A percentile compares a stretch with the other conserved stretches of the same genome.
Evolutionary conservation across 805 yeast genomes (phyloP).

Genomic region (Nakazawaea ishiwadae): DNA sequence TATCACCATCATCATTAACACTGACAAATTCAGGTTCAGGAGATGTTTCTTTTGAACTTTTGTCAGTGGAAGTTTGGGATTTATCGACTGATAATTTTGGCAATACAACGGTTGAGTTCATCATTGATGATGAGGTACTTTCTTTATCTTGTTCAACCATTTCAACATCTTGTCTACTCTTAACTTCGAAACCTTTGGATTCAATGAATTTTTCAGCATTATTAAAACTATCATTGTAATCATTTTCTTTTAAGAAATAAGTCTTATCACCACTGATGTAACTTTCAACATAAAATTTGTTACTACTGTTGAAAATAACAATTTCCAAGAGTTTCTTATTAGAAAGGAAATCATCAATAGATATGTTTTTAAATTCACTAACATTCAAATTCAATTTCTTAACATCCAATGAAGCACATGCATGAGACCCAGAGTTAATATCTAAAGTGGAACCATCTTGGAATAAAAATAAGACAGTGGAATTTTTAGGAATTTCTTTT

Average conservation of each 20-base stretch:
- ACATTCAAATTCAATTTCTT: conserved; percentile 4
- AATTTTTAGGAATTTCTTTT: conserved; percentile 4
- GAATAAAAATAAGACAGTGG: conserved; percentile 1
- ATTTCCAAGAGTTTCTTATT: neutral
- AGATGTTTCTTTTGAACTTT: neutral
- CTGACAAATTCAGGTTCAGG: conserved; percentile 11
- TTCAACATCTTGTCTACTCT: neutral
- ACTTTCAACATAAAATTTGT: conserved; percentile 5
- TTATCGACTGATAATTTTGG: conserved; percentile 7
- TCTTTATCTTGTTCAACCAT: neutral
- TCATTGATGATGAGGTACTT: neutral
- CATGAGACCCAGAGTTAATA: conserved; percentile 4
- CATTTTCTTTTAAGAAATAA: conserved; percentile 6
- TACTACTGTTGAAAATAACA: conserved; percentile 3
- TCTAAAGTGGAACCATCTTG: neutral
- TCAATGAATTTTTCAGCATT: conserved; percentile 2
- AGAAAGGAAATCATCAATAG: conserved; percentile 4
- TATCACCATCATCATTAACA: conserved; percentile 4
- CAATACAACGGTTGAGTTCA: conserved; percentile 11
- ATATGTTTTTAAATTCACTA: neutral
- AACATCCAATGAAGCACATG: conserved; percentile 1
- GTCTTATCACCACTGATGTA: neutral
- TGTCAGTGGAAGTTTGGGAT: neutral
- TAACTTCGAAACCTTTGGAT: conserved; percentile 1
- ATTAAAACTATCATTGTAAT: neutral